phyloP scores from a whole-genome alignment of 2,329 filamentous ascomycete species.

The Botrytis fabae region DNA sequence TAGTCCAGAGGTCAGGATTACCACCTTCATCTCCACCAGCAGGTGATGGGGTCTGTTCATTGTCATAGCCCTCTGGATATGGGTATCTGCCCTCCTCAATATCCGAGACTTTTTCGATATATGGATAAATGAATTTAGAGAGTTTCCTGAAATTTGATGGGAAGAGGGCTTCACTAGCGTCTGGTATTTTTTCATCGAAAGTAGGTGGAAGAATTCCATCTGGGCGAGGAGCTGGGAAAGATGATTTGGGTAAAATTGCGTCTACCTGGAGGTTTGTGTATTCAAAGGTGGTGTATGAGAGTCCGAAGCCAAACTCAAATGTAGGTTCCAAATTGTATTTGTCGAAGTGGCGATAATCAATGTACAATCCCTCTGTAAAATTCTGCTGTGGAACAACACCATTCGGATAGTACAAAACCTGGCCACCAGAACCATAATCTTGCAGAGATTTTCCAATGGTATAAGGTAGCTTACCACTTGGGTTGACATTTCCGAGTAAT shows the following conservation, averaged over 20 bases:
- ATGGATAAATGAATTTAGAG: conserved; percentile 67
- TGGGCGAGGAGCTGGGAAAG: conserved; percentile 39
- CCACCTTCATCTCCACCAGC: conserved; percentile 64
- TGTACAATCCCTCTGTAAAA: conserved; percentile 79
- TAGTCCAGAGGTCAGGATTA: conserved; percentile 56
- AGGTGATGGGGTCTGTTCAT: conserved; percentile 49
- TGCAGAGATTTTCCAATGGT: conserved; percentile 73
- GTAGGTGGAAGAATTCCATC: conserved; percentile 48
- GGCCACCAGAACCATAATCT: conserved; percentile 74
- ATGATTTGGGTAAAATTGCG: conserved; percentile 43
- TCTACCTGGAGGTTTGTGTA: conserved; percentile 51
- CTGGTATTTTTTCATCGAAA: conserved; percentile 52
- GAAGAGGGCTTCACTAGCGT: conserved; percentile 53
- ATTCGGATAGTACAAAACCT: conserved; percentile 69
- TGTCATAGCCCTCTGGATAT: conserved; percentile 50
- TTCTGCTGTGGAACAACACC: conserved; percentile 75
- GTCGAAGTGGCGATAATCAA: conserved; percentile 91
- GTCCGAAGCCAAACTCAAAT: conserved; percentile 83
- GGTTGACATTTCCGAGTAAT: conserved; percentile 74
- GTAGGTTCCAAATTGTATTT: conserved; percentile 70
- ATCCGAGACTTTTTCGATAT: conserved; percentile 43
- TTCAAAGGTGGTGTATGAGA: conserved; percentile 67
- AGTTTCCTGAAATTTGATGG: conserved; percentile 57
- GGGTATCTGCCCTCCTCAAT: conserved; percentile 45
- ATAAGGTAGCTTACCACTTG: conserved; percentile 74